A percentile compares a stretch with the other conserved stretches of the same genome.
phyloP scores from a whole-genome alignment of 2,329 filamentous ascomycete species.

The Pestalotiopsis sp. region DNA sequence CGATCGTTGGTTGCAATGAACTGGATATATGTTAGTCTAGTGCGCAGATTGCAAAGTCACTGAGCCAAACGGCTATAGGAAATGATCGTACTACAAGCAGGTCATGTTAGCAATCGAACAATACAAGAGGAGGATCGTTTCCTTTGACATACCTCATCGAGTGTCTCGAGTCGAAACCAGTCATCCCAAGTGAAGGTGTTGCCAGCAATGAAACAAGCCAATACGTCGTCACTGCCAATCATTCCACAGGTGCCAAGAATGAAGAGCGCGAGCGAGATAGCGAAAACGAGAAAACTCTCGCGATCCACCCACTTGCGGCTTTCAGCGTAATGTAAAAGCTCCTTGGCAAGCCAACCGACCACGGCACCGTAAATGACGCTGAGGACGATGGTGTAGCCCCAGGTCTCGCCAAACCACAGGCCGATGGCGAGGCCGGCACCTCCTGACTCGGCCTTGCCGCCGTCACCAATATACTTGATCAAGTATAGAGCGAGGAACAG shows the following conservation, averaged over 20 bases:
- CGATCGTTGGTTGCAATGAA: slow-evolving; percentile 89
- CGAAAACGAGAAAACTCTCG: slow-evolving; percentile 86
- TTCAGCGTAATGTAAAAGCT: slow-evolving; percentile 82
- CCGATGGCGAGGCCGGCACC: slow-evolving; percentile 70
- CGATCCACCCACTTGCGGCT: slow-evolving; percentile 79
- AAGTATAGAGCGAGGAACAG: slow-evolving; percentile 83
- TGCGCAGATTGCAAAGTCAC: background rate
- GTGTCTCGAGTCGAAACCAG: slow-evolving; percentile 87
- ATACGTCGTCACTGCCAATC: slow-evolving; percentile 84
- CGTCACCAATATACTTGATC: slow-evolving; percentile 71
- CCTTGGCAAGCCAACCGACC: slow-evolving; percentile 81
- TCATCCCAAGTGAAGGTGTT: slow-evolving; percentile 93
- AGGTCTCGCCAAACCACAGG: slow-evolving; percentile 83
- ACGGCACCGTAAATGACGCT: slow-evolving; percentile 76
- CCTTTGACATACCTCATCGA: slow-evolving; percentile 62
- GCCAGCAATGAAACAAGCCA: slow-evolving; percentile 90
- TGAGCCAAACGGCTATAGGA: background rate
- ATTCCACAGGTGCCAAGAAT: slow-evolving; percentile 85
- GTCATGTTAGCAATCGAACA: slow-evolving; percentile 15
- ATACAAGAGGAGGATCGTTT: background rate
- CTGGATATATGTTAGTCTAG: slow-evolving; percentile 15
- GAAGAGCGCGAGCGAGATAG: slow-evolving; percentile 82
- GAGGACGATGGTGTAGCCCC: slow-evolving; percentile 80
- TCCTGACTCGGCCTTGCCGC: slow-evolving; percentile 54
- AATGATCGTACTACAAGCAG: background rate